phyloP scores from a whole-genome alignment of 129 eudicot genomes.

The Rutidosis leptorrhynchoides region DNA sequence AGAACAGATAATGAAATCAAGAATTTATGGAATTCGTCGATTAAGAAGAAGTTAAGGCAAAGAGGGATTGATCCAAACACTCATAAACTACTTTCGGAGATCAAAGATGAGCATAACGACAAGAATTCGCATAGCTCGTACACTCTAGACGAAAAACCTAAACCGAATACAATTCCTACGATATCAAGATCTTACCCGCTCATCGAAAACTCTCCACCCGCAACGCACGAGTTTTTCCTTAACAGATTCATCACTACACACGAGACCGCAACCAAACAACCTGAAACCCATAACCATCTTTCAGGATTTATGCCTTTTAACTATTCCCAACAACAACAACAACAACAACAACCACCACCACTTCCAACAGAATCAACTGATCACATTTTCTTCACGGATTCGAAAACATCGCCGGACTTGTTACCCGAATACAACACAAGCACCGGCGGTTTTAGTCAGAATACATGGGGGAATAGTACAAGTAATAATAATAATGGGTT shows the following conservation, averaged over 20 bases:
- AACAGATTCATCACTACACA: constrained; percentile 46
- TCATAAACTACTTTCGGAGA: constrained; percentile 65
- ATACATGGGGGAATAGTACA: constrained; percentile 47
- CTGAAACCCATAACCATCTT: too few species aligned
- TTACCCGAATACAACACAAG: constrained; percentile 25
- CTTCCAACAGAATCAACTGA: constrained; percentile 23
- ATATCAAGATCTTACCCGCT: constrained; percentile 26
- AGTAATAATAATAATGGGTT: constrained; percentile 18
- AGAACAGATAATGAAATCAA: constrained; percentile 95
- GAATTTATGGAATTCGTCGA: constrained; percentile 92
- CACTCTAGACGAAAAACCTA: constrained; percentile 32
- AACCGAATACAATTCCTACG: constrained; percentile 9
- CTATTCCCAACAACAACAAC: constrained; percentile 30
- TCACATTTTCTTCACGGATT: constrained; percentile 38
- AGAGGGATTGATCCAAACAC: constrained; percentile 95
- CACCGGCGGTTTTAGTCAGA: constrained; percentile 25
- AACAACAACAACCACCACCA: too few species aligned
- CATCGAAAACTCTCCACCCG: constrained; percentile 38
- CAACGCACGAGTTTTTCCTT: constrained; percentile 71
- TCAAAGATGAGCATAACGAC: constrained; percentile 37
- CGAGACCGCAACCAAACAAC: constrained; percentile 37
- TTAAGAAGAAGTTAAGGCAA: constrained; percentile 89
- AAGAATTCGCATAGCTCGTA: constrained; percentile 36
- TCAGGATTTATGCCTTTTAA: constrained; percentile 36
- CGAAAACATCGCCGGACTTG: constrained; percentile 34